phyloP scores from a whole-genome alignment of 2,329 filamentous ascomycete genomes.

The Penicillium thymicola region DNA sequence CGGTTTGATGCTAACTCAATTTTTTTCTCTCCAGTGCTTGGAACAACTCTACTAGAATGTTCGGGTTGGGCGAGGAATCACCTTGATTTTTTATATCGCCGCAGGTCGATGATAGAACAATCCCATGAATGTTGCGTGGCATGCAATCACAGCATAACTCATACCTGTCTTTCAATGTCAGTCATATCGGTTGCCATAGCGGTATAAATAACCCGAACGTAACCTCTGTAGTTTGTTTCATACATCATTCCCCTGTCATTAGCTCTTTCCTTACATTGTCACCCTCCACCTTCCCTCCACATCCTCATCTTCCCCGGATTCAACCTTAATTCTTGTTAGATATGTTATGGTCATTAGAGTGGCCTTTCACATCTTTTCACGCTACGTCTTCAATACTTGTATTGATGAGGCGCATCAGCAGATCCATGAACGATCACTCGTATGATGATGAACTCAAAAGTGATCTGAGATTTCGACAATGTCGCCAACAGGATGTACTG shows the following conservation, averaged over 20 bases:
- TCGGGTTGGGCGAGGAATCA: conserved; percentile 60
- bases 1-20: conserved; percentile 21
- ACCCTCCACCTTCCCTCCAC: too few relatives aligned
- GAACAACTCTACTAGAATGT: conserved; percentile 77
- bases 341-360: too few relatives aligned
- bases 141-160: not conserved
- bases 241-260: not conserved
- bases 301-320: too few relatives aligned
- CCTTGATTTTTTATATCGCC: not conserved
- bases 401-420: too few relatives aligned
- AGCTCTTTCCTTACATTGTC: not conserved
- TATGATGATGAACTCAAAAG: too few relatives aligned
- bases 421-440: too few relatives aligned
- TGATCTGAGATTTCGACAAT: too few relatives aligned
- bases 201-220: not conserved
- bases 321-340: too few relatives aligned
- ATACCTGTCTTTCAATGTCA: not conserved
- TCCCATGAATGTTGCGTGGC: not conserved
- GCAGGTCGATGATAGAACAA: not conserved
- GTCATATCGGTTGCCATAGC: not conserved
- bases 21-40: conserved; percentile 54
- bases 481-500: too few relatives aligned
- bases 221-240: not conserved
- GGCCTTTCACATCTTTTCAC: too few relatives aligned
- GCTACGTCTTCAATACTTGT: too few relatives aligned